Base-by-base conservation (phyloP, 192 early-diverging fungal genomes). In the Cladochytrium replicatum region DNA sequence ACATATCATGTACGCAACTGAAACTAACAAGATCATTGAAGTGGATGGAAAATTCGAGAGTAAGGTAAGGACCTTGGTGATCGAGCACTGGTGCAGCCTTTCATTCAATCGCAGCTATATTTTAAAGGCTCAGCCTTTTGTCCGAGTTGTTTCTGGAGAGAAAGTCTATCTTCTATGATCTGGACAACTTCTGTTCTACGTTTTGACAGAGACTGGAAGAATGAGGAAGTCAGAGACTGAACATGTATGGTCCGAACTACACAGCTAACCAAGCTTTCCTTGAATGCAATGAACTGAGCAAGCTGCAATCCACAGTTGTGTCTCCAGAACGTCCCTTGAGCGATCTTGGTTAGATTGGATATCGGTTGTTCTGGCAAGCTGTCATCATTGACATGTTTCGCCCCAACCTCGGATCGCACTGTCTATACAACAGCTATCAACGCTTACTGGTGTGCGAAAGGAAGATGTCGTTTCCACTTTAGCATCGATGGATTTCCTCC, bases 111-210 rank as follows among this genome's bases (percentile, higher is more conserved):
- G 15, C n/a, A 86, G 78, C 65, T 93, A 4, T 97, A 87, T 52
- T 90, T 86, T 56, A 97, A 51, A 93, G 89, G 55, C 61, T 97
- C 22, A 90, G 84, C 32, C 67, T 97, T 19, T 45, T 94, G 48
- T 78, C 85, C 27, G 94, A 94, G 59, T 65, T 93, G 48, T 97
- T 94, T 56, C 55, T 97, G 41, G 89, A 97, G 48, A 82, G 91
- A 66, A 97, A 97, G 62, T 87, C 88, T 0, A 67, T 97, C n/a
- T 91, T 77, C 52, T 97, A 86, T 54, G 93, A 97, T 49, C 76
- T 93, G 13, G 81, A 87, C 22, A 70, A 74, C 2, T 97, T 48
- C 48, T 84, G 15, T 97, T 97, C 50, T 97, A 90, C 63, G 68
- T 94, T 0, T 59, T 97, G 24, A 77, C 76, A 2, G 54, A 63